phyloP scores from a whole-genome alignment of 2,329 filamentous ascomycete genomes.

The Pseudovirgaria hyperparasitica region DNA sequence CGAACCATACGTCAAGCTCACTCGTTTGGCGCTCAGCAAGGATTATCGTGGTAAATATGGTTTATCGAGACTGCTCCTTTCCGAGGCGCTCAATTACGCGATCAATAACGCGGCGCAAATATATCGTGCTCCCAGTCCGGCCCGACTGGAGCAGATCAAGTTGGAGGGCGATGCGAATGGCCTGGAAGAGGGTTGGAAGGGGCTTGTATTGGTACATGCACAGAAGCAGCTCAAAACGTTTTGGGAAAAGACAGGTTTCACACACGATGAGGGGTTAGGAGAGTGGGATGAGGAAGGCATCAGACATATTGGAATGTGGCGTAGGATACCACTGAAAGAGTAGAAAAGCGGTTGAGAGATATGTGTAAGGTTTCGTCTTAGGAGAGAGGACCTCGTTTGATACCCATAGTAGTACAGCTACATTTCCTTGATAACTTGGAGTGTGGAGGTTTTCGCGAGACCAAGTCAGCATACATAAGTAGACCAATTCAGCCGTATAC shows the following conservation, averaged over 20 bases:
- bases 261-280: slow-evolving; percentile 58
- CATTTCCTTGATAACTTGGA: too few relatives aligned
- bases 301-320: slow-evolving; percentile 76
- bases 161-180: slow-evolving; percentile 29
- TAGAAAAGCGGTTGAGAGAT: slow-evolving; percentile 1
- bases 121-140: slow-evolving; percentile 24
- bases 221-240: slow-evolving; percentile 52
- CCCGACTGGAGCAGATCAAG: slow-evolving; percentile 28
- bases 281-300: slow-evolving; percentile 78
- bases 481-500: too few relatives aligned
- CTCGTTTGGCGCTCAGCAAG: slow-evolving; percentile 58
- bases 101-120: slow-evolving; percentile 40
- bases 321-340: slow-evolving; percentile 24
- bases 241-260: slow-evolving; percentile 65
- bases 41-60: slow-evolving; percentile 53
- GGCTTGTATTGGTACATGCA: slow-evolving; percentile 67
- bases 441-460: too few relatives aligned
- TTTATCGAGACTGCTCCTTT: slow-evolving; percentile 54
- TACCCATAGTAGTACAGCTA: too few relatives aligned
- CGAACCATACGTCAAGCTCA: slow-evolving; percentile 75
- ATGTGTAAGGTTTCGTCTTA: too few relatives aligned
- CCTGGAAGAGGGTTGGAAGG: slow-evolving; percentile 48
- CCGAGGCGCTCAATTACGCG: slow-evolving; percentile 57
- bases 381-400: too few relatives aligned
- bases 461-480: too few relatives aligned